Base-by-base conservation (phyloP, 2,329 filamentous ascomycete species). In the Nigrospora oryzae region DNA sequence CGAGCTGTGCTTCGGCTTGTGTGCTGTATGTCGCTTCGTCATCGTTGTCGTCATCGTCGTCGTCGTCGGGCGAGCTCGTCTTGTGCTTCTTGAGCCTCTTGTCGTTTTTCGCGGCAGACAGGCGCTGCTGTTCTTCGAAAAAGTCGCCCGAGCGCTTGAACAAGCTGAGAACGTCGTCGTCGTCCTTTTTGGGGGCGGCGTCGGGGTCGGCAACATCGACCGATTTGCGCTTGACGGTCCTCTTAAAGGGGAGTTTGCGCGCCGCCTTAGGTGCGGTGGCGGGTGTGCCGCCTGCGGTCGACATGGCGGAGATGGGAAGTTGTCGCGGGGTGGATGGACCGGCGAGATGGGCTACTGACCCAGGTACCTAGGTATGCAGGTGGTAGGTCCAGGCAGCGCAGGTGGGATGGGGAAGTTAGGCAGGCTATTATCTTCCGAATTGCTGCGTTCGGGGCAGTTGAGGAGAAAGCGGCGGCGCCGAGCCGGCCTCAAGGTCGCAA, bases 111-210 rank as follows among this genome's bases (percentile, higher is more conserved):
- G 5, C 53, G 52, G 23, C 8, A 10, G 23, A 28, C 33, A 51
- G 49, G 40, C 45, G 53, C 51, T 67, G 59, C 34, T 59, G 62
- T 31, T 72, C 66, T n/a, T 68, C 66, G 44, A 71, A 74, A 55
- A 76, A 74, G 46, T 71, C 65, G 49, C 69, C 71, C 12, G 71
- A 65, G 5, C 72, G 70, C 36, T 68, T 66, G 50, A 80, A 80
- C 6, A 79, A 60, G 2, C 62, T 63, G 11, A 79, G 62, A 3
- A 57, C 59, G 42, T 68, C 64, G 28, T 61, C 63, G 35, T 68
- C 60, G 14, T 60, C 55, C 11, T 55, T 50, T 1, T 15, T 37
- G 16, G 42, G 4, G 5, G 16, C 30, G 23, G 36, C 10, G 11
- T 14, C 16, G 28, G 14, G 37, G 42, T 38, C 43, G 46, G 55